Evolutionary conservation across 495 filamentous ascomycete species (phyloP).

Genomic region (Trichoderma orchidacearum): DNA sequence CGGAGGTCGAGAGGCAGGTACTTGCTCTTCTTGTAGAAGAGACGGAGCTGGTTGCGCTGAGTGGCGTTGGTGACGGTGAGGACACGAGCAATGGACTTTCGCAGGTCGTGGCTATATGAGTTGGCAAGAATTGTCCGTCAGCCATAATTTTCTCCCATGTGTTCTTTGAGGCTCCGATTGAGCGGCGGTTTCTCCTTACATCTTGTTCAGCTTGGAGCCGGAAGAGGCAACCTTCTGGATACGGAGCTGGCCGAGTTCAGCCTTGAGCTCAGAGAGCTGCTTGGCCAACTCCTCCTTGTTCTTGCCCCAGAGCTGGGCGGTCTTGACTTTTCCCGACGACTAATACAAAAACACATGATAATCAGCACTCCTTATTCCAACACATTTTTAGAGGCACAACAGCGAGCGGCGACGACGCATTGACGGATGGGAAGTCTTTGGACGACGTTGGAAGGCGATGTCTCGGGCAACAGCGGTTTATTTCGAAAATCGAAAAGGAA

Average conservation of each 20-base stretch:
- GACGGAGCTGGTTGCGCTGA: constrained; percentile 90
- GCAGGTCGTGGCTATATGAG: constrained; percentile 76
- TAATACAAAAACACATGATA: constrained; percentile 22
- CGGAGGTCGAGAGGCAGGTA: constrained; percentile 95
- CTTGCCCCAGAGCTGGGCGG: constrained; percentile 94
- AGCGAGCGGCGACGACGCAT: not conserved
- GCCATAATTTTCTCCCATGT: not conserved
- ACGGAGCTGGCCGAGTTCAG: constrained; percentile 80
- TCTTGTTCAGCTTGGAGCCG: constrained; percentile 88
- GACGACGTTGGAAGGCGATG: not conserved
- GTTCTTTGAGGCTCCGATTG: not conserved
- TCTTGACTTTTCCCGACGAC: constrained; percentile 90
- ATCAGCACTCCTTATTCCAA: constrained; percentile 10
- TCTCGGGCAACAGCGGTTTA: not conserved
- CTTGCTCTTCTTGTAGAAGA: constrained; percentile 99
- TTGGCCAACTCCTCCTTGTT: constrained; percentile 88
- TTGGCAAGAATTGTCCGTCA: constrained; percentile 8
- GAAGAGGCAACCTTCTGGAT: constrained; percentile 95
- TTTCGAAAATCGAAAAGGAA: not conserved
- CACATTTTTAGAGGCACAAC: not conserved
- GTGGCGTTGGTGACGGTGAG: constrained; percentile 98
- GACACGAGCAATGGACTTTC: constrained; percentile 97
- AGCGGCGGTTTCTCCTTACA: constrained; percentile 48
- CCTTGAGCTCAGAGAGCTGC: constrained; percentile 88
- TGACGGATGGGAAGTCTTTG: not conserved